Conservation (phyloP, 2,329 filamentous ascomycete genomes). For the Davidsoniella neocaledoniae region DNA sequence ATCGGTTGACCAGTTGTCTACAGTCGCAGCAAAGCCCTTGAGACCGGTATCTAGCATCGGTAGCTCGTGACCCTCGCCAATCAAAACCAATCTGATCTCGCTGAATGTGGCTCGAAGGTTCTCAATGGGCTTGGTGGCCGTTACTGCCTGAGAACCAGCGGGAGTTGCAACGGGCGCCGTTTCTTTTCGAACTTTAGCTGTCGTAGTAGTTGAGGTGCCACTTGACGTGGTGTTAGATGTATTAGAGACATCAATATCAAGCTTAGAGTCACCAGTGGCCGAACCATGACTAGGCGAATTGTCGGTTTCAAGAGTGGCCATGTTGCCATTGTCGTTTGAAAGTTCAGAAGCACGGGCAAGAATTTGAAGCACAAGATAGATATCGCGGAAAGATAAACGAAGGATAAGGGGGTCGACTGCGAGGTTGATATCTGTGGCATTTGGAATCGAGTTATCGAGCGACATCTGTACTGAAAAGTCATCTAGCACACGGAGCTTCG, state of each 20-base stretch:
- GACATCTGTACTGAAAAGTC: slow-evolving; percentile 88
- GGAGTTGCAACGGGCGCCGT: no score
- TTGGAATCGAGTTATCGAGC: slow-evolving; percentile 51
- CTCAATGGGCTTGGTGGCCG: slow-evolving; percentile 33
- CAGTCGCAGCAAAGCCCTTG: slow-evolving; percentile 70
- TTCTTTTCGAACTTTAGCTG: no score
- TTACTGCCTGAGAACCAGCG: not conserved
- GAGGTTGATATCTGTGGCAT: slow-evolving; percentile 62
- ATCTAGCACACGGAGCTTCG: slow-evolving; percentile 78
- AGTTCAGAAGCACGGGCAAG: slow-evolving; percentile 80
- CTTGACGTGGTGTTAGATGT: not conserved
- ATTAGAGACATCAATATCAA: not conserved
- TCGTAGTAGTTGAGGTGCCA: not conserved
- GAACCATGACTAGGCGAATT: not conserved
- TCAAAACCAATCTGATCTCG: slow-evolving; percentile 79
- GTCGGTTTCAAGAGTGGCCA: slow-evolving; percentile 32
- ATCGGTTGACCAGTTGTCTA: slow-evolving; percentile 79
- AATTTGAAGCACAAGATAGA: slow-evolving; percentile 84
- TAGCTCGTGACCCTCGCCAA: slow-evolving; percentile 89
- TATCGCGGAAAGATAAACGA: slow-evolving; percentile 80
- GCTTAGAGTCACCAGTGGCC: not conserved
- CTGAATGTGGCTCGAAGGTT: slow-evolving; percentile 75
- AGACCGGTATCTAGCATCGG: slow-evolving; percentile 88
- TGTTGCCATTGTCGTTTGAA: slow-evolving; percentile 44
- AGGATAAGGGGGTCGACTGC: slow-evolving; percentile 85